Evolutionary conservation across 108 stramenopile genomes (phyloP), one percentile per base, ranked within the genome.

Genomic region (Chaetoceros tenuissimus): DNA sequence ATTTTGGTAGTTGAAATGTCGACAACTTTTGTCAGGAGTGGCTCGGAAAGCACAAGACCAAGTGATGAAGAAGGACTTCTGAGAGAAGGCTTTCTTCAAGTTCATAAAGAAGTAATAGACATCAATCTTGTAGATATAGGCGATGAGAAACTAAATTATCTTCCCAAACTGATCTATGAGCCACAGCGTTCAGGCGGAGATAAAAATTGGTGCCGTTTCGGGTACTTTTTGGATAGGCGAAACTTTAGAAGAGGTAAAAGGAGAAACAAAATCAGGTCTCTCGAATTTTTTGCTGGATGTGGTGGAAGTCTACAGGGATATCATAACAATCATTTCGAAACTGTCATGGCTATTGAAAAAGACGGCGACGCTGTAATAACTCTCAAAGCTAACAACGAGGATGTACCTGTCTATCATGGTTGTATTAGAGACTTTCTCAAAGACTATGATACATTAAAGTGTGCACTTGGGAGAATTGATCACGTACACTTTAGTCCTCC

Each of bases 271-370:
- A 23, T 28, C 3, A 17, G 24, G 17, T 25, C 46, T 20, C 54
- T 77, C 40, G 75, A 77, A 29, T 20, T 72, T 16, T 77, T 77
- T 61, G 67, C 68, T 28, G 75, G 75, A 19, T 62, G 67, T 25
- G 75, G 75, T 29, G 75, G 75, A 3, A 72, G 62, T 48, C 22
- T 57, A 23, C 47, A 65, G 7, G 75, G 75, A 19, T 72, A 66
- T 56, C 28, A 57, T 23, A 58, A 59, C 28, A 52, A 31, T 1
- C 71, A 63, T 26, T 76, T 77, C 29, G 31, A 64, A 3, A 64
- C 62, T 24, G 69, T 58, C 24, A 28, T 49, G 50, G 71, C 68
- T 7, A 51, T 77, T 13, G 75, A 72, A 46, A 64, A 69, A n/a
- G 63, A 77, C 26, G 29, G 46, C 2, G 46, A 52, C 43, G 69